Conservation (phyloP, 306 rosid species). For the Hylodesmum podocarpum region DNA sequence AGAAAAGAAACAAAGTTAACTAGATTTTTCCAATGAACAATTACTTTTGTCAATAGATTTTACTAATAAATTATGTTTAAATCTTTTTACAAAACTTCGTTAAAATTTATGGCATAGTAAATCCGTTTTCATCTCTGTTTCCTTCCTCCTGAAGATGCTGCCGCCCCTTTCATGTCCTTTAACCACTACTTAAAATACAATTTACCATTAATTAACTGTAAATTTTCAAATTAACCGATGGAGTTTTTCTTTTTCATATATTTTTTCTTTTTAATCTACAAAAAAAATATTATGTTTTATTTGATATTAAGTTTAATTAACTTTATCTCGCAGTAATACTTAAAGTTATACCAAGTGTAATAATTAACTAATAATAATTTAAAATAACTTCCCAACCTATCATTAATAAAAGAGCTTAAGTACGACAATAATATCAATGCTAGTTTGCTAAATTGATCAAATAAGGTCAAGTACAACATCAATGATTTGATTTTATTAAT, state of each 20-base stretch:
- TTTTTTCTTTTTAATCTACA: neutral
- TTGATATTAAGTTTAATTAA: neutral
- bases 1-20: neutral
- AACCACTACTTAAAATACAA: neutral
- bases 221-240: neutral
- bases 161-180: neutral
- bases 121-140: too few relatives aligned
- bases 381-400: neutral
- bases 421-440: neutral
- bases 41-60: neutral
- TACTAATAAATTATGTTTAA: neutral
- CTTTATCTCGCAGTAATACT: neutral
- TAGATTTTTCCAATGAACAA: neutral
- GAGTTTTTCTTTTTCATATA: neutral
- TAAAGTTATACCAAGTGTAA: neutral
- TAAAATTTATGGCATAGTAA: neutral
- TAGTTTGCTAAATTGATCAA: neutral
- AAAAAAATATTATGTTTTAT: neutral
- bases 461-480: neutral
- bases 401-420: neutral
- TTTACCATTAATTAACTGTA: neutral
- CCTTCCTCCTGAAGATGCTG: conserved; percentile 1
- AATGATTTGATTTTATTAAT: neutral
- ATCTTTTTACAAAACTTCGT: neutral
- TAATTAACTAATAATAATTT: neutral